Percentiles rank a stretch among this genome's conserved stretches.
Conservation (phyloP, 768 basidiomycete genomes). For the Trametes coccinea region DNA sequence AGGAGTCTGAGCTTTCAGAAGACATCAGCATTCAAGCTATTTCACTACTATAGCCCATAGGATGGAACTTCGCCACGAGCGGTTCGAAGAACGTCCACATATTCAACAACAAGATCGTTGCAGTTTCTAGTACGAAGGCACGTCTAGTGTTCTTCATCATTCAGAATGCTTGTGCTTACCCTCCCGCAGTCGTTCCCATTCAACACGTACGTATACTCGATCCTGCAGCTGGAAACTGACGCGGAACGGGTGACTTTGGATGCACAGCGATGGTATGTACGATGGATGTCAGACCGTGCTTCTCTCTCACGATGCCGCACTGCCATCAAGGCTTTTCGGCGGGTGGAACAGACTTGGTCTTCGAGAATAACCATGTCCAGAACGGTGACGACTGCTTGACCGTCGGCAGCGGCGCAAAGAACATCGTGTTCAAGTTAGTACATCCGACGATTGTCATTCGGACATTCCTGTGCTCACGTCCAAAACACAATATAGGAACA, state of each 20-base stretch:
- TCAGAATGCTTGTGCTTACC: not conserved
- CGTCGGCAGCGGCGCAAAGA: conserved; percentile 55
- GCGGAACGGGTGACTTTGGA: not conserved
- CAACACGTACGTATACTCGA: conserved; percentile 48
- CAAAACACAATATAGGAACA: conserved; percentile 36
- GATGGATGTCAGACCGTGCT: too few relatives aligned
- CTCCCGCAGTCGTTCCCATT: conserved; percentile 52
- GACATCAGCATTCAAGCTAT: not conserved
- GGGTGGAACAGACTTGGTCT: conserved; percentile 55
- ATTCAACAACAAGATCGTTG: conserved; percentile 56
- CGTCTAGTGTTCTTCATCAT: not conserved
- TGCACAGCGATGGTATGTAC: conserved; percentile 40
- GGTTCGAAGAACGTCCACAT: conserved; percentile 50
- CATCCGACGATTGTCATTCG: too few relatives aligned
- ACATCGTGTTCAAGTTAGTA: conserved; percentile 43
- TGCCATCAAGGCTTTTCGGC: conserved; percentile 45
- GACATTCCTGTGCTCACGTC: not conserved
- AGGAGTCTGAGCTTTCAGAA: too few relatives aligned
- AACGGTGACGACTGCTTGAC: conserved; percentile 68
- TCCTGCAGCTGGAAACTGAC: too few relatives aligned
- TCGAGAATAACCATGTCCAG: conserved; percentile 56
- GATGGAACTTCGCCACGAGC: conserved; percentile 58
- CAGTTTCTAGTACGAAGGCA: conserved; percentile 44
- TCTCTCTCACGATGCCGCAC: too few relatives aligned
- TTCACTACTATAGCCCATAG: conserved; percentile 42